Conservation (phyloP, 2,329 filamentous ascomycete genomes). For the Alternaria alternata region DNA sequence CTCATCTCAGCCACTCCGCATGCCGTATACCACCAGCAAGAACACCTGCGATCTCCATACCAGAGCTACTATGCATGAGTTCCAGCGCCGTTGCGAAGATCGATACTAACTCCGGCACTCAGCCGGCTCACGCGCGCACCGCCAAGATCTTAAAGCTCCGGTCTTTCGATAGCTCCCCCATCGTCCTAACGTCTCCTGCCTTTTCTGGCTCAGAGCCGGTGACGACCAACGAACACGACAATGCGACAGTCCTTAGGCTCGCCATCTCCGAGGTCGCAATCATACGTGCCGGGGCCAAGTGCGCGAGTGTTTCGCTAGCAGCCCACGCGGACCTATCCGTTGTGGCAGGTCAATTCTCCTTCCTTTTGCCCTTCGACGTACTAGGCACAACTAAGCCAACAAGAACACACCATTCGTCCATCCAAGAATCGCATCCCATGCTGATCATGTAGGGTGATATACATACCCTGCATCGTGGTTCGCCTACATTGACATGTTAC, state of each 20-base stretch:
- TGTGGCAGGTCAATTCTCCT: conserved; percentile 15
- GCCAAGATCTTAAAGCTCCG: conserved; percentile 9
- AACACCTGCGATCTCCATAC: conserved; percentile 1
- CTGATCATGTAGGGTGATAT: conserved; percentile 9
- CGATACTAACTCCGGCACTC: conserved; percentile 5
- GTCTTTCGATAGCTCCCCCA: conserved; percentile 7
- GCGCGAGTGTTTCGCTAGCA: conserved; percentile 1
- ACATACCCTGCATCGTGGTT: conserved; percentile 8
- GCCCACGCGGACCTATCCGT: conserved; percentile 6
- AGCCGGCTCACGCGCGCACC: conserved; percentile 5
- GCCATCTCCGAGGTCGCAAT: conserved; percentile 7
- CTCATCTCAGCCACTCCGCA: neutral
- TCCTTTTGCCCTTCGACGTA: conserved; percentile 9
- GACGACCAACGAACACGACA: neutral
- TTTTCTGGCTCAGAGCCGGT: conserved; percentile 13
- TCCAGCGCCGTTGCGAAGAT: conserved; percentile 8
- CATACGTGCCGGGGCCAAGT: conserved; percentile 5
- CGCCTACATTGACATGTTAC: conserved; percentile 3
- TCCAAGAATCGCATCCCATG: conserved; percentile 2
- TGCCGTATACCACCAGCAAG: neutral
- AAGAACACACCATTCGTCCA: conserved; percentile 7
- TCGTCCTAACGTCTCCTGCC: conserved; percentile 12
- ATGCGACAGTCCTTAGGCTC: neutral
- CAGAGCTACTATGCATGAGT: neutral
- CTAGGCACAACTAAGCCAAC: neutral